phyloP scores from a whole-genome alignment of 306 rosid genomes.

The Quercus robur region DNA sequence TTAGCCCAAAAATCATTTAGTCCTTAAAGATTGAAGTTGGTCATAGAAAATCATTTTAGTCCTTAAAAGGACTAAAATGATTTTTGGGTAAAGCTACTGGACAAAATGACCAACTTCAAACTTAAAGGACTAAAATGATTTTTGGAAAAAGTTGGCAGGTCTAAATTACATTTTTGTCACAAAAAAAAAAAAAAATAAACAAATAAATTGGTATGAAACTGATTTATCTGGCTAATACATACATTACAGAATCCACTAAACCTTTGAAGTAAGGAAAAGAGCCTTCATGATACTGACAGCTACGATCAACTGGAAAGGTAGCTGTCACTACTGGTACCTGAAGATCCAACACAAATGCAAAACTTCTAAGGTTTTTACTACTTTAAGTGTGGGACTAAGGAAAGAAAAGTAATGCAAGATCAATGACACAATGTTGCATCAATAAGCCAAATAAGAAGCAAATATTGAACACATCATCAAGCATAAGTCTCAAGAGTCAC shows the following conservation, averaged over 20 bases:
- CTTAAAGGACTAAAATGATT: too few relatives aligned
- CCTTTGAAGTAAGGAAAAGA: constrained; percentile 90
- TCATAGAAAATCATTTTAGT: too few relatives aligned
- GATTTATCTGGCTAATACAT: constrained; percentile 29
- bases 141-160: too few relatives aligned
- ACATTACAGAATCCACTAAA: constrained; percentile 69
- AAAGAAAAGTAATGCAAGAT: neutral
- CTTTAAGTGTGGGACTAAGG: neutral
- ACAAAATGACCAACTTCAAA: too few relatives aligned
- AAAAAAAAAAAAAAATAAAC: neutral
- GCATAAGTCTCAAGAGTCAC: neutral
- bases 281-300: constrained; percentile 80
- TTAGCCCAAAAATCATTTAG: too few relatives aligned
- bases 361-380: constrained; percentile 1
- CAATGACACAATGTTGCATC: constrained; percentile 11
- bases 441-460: constrained; percentile 4
- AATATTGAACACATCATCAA: neutral
- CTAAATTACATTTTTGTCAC: too few relatives aligned
- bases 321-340: constrained; percentile 99
- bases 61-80: too few relatives aligned
- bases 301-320: constrained; percentile 64
- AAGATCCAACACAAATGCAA: constrained; percentile 27
- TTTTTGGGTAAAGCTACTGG: too few relatives aligned
- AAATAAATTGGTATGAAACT: constrained; percentile 1
- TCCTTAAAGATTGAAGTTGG: too few relatives aligned